Base-by-base conservation (phyloP, 1,284 basidiomycete genomes). In the Pyrrhoderma lamaoense region DNA sequence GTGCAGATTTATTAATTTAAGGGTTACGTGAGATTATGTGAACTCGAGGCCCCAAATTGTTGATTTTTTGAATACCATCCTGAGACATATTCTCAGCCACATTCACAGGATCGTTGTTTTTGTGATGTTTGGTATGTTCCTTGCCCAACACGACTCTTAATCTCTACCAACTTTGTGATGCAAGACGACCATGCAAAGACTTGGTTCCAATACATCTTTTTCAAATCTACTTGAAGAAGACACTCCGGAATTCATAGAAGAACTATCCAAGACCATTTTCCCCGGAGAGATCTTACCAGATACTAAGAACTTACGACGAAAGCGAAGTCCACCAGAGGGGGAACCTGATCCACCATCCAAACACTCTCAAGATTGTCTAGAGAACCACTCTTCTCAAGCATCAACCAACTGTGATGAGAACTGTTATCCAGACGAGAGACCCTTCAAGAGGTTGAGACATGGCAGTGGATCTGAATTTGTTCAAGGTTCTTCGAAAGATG, bases 381-480 rank as follows among this genome's bases (percentile, higher is more conserved):
- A 35, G 44, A 48, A 37, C 11, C 40, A 38, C 3, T 58, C 45
- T 13, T 36, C 35, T 47, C 38, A 35, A 44, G 42, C 53, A 49
- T 55, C 48, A 65, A 65, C 43, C 60, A 61, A 8, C 42, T 56
- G 27, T 55, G 60, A 4, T 51, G 46, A 57, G 2, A 58, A 56
- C 3, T 59, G 61, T 8, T 53, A 48, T 58, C 86, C 84, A 4
- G 83, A 92, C 59, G 97, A 96, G 64, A 89, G 95, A 87, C 68
- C 75, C 9, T 75, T 93, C 59, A 98, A 97, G 68, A 80, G 94
- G 1, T 82, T 85, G 44, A 98, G 98, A 64, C 65, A 95, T 16
- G 36, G 91, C 95, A 58, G 68, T 72, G 27, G 85, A 82, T 1
- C 56, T 11, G 36, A 52, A 8, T 52, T 52, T 38, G 40, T 40